Evolutionary conservation across 305 asterid species (phyloP).

Genomic region (Solanum hybrid): DNA sequence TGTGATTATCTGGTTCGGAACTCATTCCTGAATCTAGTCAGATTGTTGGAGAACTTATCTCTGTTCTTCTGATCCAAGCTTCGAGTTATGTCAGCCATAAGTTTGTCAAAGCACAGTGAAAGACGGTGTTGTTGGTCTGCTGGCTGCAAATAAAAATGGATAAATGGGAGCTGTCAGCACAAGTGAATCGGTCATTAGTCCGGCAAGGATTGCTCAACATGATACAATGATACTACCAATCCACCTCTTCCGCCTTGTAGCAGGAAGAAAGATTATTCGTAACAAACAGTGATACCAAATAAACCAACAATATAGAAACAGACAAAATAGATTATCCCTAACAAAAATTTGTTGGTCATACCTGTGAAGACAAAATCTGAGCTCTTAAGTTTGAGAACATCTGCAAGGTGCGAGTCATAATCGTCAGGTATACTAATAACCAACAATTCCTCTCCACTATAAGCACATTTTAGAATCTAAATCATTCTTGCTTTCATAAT

Average conservation of each 20-base stretch:
- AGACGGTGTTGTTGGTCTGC: slow-evolving; percentile 83
- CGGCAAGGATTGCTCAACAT: not conserved
- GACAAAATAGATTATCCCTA: not conserved
- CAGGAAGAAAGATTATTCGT: not conserved
- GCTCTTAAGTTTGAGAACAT: slow-evolving; percentile 73
- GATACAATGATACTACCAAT: not conserved
- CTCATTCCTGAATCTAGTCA: slow-evolving; percentile 68
- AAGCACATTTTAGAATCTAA: not conserved
- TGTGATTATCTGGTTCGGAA: slow-evolving; percentile 61
- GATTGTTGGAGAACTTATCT: slow-evolving; percentile 88
- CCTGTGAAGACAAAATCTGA: slow-evolving; percentile 90
- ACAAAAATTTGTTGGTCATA: slow-evolving; percentile 4
- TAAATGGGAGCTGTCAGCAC: slow-evolving; percentile 10
- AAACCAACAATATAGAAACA: not conserved
- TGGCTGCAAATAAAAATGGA: slow-evolving; percentile 44
- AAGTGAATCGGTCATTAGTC: not conserved
- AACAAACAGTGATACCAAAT: not conserved
- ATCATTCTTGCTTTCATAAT: not conserved
- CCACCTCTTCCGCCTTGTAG: not conserved
- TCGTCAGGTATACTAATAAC: not conserved
- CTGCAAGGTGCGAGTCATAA: slow-evolving; percentile 38
- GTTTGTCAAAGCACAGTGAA: slow-evolving; percentile 68
- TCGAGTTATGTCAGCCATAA: slow-evolving; percentile 70
- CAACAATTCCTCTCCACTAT: not conserved
- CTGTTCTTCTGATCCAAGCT: slow-evolving; percentile 91